These are phyloP conservation scores for Penicillium samsonianum DNA, from an alignment of 495 filamentous ascomycete genomes.

Conservation along the genomic window DNA sequence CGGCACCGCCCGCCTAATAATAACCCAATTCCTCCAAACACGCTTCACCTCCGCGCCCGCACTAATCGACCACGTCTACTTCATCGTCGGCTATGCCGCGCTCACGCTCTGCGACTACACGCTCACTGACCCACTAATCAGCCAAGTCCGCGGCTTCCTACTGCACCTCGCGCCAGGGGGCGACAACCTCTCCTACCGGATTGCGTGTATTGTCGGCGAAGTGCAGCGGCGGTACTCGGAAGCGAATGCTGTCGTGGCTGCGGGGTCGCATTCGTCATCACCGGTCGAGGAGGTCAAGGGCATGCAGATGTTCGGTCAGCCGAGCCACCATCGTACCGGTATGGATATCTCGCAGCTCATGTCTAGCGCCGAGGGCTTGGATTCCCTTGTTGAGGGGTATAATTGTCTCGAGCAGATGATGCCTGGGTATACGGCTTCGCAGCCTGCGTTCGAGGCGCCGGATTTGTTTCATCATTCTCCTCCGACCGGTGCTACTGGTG, in stretches of 20 bases:
- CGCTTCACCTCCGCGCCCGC: slow-evolving; percentile 34
- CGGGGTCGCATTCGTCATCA: slow-evolving; percentile 12
- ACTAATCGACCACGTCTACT: slow-evolving; percentile 42
- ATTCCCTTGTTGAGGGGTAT: slow-evolving; percentile 28
- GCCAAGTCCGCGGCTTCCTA: slow-evolving; percentile 40
- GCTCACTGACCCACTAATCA: slow-evolving; percentile 39
- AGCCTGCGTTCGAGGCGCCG: slow-evolving; percentile 16
- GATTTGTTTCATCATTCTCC: slow-evolving; percentile 22
- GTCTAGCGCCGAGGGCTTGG: slow-evolving; percentile 17
- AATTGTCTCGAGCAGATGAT: slow-evolving; percentile 31
- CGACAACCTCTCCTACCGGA: slow-evolving; percentile 41
- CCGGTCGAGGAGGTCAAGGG: slow-evolving; percentile 2
- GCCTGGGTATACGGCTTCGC: slow-evolving; percentile 20
- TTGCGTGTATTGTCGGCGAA: slow-evolving; percentile 33
- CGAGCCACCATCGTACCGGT: neutral
- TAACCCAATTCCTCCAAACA: slow-evolving; percentile 39
- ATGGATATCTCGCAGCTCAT: slow-evolving; percentile 29
- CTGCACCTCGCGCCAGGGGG: slow-evolving; percentile 41
- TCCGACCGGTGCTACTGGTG: slow-evolving; percentile 21
- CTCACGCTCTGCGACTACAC: slow-evolving; percentile 45
- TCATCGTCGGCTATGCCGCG: slow-evolving; percentile 43
- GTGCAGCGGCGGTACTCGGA: slow-evolving; percentile 33
- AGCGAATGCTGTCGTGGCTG: slow-evolving; percentile 16
- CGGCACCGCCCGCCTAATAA: slow-evolving; percentile 38
- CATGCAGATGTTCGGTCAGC: neutral